Evolutionary conservation across 2,329 filamentous ascomycete genomes (phyloP).

Genomic region (Cyphellophora europaea): DNA sequence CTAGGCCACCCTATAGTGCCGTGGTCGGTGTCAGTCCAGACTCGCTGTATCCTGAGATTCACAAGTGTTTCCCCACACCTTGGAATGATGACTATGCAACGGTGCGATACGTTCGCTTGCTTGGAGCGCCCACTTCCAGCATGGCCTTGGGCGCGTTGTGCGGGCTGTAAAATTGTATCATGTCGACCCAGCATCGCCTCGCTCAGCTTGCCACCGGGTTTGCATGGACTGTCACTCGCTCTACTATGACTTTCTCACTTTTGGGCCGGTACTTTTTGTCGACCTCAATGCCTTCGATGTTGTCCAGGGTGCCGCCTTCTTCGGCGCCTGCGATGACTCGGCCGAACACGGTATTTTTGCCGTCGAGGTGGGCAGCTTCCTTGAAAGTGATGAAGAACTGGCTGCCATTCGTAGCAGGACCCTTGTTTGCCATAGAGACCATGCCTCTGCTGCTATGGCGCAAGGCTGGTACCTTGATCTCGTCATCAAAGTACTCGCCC

Average conservation of each 20-base stretch:
- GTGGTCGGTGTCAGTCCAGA: too few relatives aligned
- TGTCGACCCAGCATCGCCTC: too few relatives aligned
- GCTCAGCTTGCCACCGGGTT: constrained; percentile 55
- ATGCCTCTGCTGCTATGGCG: constrained; percentile 49
- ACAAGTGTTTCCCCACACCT: too few relatives aligned
- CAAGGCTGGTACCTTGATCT: constrained; percentile 48
- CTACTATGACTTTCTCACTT: constrained; percentile 45
- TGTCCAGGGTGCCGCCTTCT: constrained; percentile 45
- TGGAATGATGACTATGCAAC: too few relatives aligned
- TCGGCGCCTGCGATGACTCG: constrained; percentile 41
- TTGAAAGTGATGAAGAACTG: constrained; percentile 59
- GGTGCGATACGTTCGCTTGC: too few relatives aligned
- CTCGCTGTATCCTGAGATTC: too few relatives aligned
- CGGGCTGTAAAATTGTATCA: too few relatives aligned
- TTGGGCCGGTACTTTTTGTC: constrained; percentile 52
- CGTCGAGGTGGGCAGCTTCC: constrained; percentile 54
- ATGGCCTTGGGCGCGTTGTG: too few relatives aligned
- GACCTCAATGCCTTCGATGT: constrained; percentile 47
- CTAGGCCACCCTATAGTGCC: too few relatives aligned
- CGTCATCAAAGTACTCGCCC: constrained; percentile 48
- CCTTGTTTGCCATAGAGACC: constrained; percentile 51
- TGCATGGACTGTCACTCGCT: constrained; percentile 52
- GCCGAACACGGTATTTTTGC: constrained; percentile 59
- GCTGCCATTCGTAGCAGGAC: constrained; percentile 46
- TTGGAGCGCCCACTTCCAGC: too few relatives aligned